Evolutionary conservation across 306 rosid species (phyloP).

Genomic region (Quercus parvula): DNA sequence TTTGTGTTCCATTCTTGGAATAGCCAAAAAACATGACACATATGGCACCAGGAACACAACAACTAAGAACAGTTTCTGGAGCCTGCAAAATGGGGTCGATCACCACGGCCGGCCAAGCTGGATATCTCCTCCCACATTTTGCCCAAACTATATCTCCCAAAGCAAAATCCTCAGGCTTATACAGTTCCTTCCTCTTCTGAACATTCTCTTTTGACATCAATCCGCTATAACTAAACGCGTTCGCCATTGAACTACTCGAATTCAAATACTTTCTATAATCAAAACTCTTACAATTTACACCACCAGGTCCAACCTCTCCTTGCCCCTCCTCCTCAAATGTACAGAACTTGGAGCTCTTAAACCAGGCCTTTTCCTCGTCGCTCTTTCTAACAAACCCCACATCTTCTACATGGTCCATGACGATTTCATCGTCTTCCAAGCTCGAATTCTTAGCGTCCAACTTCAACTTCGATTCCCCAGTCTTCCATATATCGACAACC

Average conservation of each 20-base stretch:
- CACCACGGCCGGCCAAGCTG: conserved; percentile 96
- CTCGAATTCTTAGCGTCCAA: conserved; percentile 28
- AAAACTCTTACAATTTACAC: conserved; percentile 16
- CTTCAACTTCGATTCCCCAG: conserved; percentile 28
- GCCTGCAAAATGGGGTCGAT: conserved; percentile 88
- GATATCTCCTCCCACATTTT: conserved; percentile 86
- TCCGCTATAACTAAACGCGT: conserved; percentile 33
- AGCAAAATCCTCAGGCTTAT: conserved; percentile 77
- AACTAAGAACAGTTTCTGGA: conserved; percentile 68
- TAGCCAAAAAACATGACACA: conserved; percentile 95
- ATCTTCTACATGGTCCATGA: conserved; percentile 20
- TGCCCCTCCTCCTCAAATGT: conserved; percentile 13
- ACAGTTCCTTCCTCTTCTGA: conserved; percentile 55
- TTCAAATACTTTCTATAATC: conserved; percentile 15
- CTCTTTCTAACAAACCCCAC: conserved; percentile 25
- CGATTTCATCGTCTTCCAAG: conserved; percentile 39
- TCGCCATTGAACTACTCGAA: conserved; percentile 22
- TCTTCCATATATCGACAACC: conserved; percentile 48
- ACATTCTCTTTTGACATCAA: conserved; percentile 20
- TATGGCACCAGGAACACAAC: conserved; percentile 64
- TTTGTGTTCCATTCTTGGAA: conserved; percentile 80
- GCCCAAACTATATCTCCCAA: conserved; percentile 97
- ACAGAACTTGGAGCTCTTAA: conserved; percentile 31
- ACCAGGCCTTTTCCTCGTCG: conserved; percentile 22
- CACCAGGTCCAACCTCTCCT: conserved; percentile 13